Evolutionary conservation across 805 yeast genomes (phyloP).

Genomic region (Cyberlindnera japonica): DNA sequence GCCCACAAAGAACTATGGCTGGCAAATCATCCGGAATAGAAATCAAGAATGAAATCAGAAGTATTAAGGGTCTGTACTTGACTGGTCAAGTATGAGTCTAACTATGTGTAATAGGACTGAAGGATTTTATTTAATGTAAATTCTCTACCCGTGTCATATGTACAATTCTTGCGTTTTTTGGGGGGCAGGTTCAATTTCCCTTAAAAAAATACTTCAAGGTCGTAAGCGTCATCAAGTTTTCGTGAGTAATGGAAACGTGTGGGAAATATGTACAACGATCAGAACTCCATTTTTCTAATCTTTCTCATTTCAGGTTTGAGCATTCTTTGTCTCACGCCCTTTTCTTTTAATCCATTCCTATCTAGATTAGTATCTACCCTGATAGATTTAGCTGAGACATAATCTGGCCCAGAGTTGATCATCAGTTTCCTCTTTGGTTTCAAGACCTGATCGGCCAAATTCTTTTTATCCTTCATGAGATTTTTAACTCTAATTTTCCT

Average conservation of each 20-base stretch:
- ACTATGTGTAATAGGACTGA: too few species aligned
- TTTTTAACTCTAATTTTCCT: slow-evolving; percentile 40
- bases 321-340: slow-evolving; percentile 14
- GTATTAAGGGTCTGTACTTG: slow-evolving; percentile 39
- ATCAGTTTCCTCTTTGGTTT: slow-evolving; percentile 9
- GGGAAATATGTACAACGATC: slow-evolving; percentile 1
- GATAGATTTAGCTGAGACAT: slow-evolving; percentile 9
- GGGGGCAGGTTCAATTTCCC: neutral
- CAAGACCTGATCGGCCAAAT: too few species aligned
- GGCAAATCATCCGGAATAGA: slow-evolving; percentile 20
- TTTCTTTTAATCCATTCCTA: neutral
- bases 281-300: slow-evolving; percentile 14
- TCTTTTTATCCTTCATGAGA: slow-evolving; percentile 8
- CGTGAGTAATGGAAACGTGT: neutral
- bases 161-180: too few species aligned
- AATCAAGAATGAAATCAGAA: slow-evolving; percentile 31
- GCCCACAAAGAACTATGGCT: slow-evolving; percentile 21
- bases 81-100: slow-evolving; percentile 32
- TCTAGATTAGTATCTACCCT: neutral
- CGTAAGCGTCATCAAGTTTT: slow-evolving; percentile 1
- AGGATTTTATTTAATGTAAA: too few species aligned
- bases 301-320: slow-evolving; percentile 8
- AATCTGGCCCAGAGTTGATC: slow-evolving; percentile 11
- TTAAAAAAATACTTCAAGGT: neutral
- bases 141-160: too few species aligned